Percentiles rank a stretch among this genome's conserved stretches.
These are phyloP conservation scores for Ampelocalamus luodianensis DNA, from an alignment of 176 grass and related monocot species.

Conservation along the genomic window DNA sequence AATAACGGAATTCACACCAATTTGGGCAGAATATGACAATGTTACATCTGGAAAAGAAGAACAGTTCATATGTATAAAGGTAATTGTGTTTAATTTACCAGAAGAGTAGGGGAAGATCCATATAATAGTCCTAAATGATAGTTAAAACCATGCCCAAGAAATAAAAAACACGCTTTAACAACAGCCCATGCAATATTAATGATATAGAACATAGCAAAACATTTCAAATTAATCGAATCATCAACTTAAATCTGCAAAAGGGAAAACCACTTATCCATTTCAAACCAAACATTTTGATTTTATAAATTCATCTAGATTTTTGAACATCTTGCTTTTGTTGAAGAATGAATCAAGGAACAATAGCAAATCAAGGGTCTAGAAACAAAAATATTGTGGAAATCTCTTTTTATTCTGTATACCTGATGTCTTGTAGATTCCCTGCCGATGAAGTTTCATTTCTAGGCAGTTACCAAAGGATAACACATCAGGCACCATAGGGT, in stretches of 20 bases:
- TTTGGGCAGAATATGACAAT: constrained; percentile 70
- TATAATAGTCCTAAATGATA: background rate
- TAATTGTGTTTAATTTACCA: background rate
- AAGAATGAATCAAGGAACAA: constrained; percentile 1
- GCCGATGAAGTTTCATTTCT: constrained; percentile 71
- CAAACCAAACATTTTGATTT: background rate
- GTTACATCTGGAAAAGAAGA: constrained; percentile 62
- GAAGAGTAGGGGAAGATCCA: constrained; percentile 23
- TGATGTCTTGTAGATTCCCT: constrained; percentile 82
- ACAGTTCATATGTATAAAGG: constrained; percentile 25
- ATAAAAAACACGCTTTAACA: constrained; percentile 19
- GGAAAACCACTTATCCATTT: background rate
- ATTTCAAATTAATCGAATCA: background rate
- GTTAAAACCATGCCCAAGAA: background rate
- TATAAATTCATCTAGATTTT: background rate
- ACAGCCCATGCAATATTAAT: background rate
- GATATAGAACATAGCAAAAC: background rate
- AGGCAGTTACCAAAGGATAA: constrained; percentile 49
- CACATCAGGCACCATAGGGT: constrained; percentile 88
- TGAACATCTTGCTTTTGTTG: constrained; percentile 5
- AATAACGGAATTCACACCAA: constrained; percentile 72
- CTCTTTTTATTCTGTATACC: constrained; percentile 47
- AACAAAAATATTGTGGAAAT: constrained; percentile 16
- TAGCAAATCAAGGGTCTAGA: constrained; percentile 9
- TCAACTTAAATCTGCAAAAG: background rate